These are phyloP conservation scores for Radiomyces spectabilis DNA, from an alignment of 192 early-diverging fungal species.

Conservation along the genomic window DNA sequence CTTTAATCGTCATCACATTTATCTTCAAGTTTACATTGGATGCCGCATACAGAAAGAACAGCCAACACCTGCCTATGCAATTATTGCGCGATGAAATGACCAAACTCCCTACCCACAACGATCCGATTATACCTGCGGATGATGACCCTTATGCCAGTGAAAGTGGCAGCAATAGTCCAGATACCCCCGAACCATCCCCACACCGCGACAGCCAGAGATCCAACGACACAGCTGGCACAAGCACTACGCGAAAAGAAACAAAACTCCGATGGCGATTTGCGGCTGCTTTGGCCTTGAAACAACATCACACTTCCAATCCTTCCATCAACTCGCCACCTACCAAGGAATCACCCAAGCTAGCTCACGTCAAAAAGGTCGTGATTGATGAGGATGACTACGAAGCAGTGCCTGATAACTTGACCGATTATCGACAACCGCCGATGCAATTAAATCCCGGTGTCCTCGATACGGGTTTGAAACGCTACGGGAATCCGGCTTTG, in stretches of 20 bases:
- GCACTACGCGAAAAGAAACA: no score
- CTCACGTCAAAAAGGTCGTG: not conserved
- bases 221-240: no score
- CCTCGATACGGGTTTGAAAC: conserved; percentile 54
- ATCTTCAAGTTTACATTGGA: conserved; percentile 36
- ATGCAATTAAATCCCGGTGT: conserved; percentile 57
- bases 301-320: no score
- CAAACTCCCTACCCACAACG: not conserved
- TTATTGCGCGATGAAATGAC: conserved; percentile 7
- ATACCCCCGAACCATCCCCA: no score
- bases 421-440: conserved; percentile 67
- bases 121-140: not conserved
- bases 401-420: conserved; percentile 50
- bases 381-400: conserved; percentile 58
- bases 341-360: no score
- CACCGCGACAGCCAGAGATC: no score
- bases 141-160: no score
- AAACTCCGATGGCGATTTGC: no score
- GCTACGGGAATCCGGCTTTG: conserved; percentile 56
- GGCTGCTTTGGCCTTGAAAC: no score
- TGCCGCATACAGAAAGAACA: conserved; percentile 9
- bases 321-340: not conserved
- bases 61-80: conserved; percentile 16
- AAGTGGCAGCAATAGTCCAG: no score
- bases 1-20: conserved; percentile 36